Evolutionary conservation across 352 stramenopile species (phyloP).

Genomic region (Pythium folliculosum): DNA sequence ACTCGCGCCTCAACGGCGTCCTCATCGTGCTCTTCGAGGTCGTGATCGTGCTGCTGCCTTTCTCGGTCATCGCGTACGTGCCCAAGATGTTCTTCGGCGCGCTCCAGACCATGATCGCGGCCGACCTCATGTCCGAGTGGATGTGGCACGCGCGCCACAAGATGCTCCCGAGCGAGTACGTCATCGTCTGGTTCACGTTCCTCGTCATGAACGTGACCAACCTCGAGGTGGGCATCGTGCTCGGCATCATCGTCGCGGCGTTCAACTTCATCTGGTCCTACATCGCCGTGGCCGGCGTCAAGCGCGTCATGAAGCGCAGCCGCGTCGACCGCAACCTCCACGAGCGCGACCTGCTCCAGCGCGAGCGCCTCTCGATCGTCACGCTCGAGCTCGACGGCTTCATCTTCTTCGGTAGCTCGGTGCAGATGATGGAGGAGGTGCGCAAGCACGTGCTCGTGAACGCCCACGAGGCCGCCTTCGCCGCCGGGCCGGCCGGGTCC

Average conservation of each 20-base stretch:
- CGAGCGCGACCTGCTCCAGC: conserved; percentile 71
- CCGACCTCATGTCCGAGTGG: conserved; percentile 98
- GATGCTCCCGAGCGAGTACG: conserved; percentile 91
- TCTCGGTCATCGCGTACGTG: conserved; percentile 95
- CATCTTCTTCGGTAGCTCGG: conserved; percentile 87
- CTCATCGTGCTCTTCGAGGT: conserved; percentile 82
- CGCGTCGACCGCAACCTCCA: conserved; percentile 80
- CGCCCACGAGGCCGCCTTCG: conserved; percentile 19
- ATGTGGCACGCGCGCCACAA: conserved; percentile 87
- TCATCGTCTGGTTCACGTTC: conserved; percentile 94
- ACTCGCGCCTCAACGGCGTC: conserved; percentile 69
- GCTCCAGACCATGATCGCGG: conserved; percentile 95
- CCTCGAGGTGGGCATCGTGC: conserved; percentile 94
- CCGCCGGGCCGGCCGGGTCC: neutral
- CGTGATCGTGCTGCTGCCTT: conserved; percentile 81
- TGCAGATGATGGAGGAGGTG: conserved; percentile 89
- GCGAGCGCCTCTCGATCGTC: conserved; percentile 79
- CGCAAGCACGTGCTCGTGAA: conserved; percentile 80
- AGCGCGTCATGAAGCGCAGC: conserved; percentile 78
- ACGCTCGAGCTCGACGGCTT: conserved; percentile 85
- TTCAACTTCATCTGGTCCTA: conserved; percentile 91
- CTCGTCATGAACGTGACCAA: conserved; percentile 92
- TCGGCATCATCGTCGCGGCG: conserved; percentile 88
- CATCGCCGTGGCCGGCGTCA: conserved; percentile 66
- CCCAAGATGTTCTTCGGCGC: conserved; percentile 98